These are phyloP conservation scores for Lagenidium sp. DNA, from an alignment of 352 stramenopile genomes.

Conservation along the genomic window DNA sequence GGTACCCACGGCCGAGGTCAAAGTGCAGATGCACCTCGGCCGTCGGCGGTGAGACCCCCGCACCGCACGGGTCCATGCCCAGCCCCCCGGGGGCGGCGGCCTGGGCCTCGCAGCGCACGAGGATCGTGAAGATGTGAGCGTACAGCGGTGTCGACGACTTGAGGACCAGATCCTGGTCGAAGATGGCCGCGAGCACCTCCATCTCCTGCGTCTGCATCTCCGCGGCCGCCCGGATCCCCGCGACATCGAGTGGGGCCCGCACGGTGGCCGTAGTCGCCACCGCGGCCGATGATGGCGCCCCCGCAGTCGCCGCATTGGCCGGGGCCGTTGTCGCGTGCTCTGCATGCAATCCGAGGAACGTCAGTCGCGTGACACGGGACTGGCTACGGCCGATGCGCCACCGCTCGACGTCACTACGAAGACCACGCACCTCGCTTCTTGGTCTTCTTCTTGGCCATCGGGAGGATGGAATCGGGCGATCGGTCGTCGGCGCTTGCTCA, in stretches of 20 bases:
- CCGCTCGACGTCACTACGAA: background rate
- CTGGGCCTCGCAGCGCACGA: constrained; percentile 45
- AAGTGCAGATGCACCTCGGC: constrained; percentile 72
- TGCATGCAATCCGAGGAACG: background rate
- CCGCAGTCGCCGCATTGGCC: background rate
- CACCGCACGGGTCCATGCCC: too few relatives aligned
- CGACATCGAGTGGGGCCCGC: constrained; percentile 20
- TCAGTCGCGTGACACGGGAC: too few relatives aligned
- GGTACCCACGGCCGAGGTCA: constrained; percentile 57
- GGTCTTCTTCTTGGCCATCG: constrained; percentile 71
- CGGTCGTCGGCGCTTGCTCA: background rate
- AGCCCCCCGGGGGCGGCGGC: background rate
- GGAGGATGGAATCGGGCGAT: background rate
- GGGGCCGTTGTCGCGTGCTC: background rate
- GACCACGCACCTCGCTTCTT: constrained; percentile 50
- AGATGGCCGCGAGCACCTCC: constrained; percentile 78
- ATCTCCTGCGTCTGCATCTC: constrained; percentile 75
- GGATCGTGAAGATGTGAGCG: constrained; percentile 76
- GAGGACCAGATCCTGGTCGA: constrained; percentile 53
- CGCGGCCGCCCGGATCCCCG: constrained; percentile 32
- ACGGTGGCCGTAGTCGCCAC: background rate
- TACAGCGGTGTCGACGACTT: constrained; percentile 76
- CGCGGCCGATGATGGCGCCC: background rate
- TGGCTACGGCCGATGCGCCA: too few relatives aligned
- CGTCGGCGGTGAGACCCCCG: constrained; percentile 19